These are phyloP conservation scores for Phytophthora fragariaefolia DNA, from an alignment of 352 stramenopile species.

Conservation along the genomic window DNA sequence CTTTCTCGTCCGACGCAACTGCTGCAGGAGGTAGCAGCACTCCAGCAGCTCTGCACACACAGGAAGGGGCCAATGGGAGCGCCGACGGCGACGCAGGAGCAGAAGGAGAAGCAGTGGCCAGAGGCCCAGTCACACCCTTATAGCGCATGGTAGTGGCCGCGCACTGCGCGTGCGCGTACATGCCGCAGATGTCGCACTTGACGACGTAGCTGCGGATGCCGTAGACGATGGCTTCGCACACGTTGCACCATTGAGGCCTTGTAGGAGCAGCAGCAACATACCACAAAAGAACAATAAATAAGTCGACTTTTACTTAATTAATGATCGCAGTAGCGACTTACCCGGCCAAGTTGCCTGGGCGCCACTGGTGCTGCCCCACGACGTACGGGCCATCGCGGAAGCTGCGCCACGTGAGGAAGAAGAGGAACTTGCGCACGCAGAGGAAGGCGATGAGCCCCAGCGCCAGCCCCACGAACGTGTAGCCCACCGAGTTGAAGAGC, in stretches of 20 bases:
- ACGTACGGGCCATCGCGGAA: constrained; percentile 81
- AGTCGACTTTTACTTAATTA: no score
- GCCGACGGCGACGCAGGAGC: not conserved
- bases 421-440: constrained; percentile 71
- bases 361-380: constrained; percentile 78
- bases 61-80: constrained; percentile 10
- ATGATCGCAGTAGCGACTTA: no score
- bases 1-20: constrained; percentile 29
- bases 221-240: constrained; percentile 82
- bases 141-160: constrained; percentile 59
- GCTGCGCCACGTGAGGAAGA: constrained; percentile 84
- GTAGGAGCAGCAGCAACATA: not conserved
- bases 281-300: no score
- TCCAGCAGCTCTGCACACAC: constrained; percentile 33
- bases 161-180: constrained; percentile 83
- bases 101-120: constrained; percentile 3
- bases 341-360: constrained; percentile 75
- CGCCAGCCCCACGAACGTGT: constrained; percentile 55
- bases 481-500: constrained; percentile 67
- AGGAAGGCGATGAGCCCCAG: constrained; percentile 61
- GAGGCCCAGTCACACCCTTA: constrained; percentile 31
- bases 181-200: constrained; percentile 86
- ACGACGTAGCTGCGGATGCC: constrained; percentile 88
- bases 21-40: constrained; percentile 15
- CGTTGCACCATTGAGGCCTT: constrained; percentile 82